These are phyloP conservation scores for Heimioporus punctisporus DNA, from an alignment of 1,284 basidiomycete genomes.

Conservation along the genomic window DNA sequence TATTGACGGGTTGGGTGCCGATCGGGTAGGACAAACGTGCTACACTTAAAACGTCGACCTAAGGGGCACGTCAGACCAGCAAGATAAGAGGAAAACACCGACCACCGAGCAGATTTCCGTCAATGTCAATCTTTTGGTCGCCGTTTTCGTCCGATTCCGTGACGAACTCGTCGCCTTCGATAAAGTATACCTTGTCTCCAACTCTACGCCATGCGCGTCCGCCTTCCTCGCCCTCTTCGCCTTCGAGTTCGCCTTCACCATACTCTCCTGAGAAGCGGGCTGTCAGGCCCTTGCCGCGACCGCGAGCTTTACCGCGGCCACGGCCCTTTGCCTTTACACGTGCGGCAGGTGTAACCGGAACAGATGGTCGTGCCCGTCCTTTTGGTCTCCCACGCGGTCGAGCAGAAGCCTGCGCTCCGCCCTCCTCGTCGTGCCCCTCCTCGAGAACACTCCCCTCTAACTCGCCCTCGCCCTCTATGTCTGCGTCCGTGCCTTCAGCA, in stretches of 20 bases:
- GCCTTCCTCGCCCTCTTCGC: constrained; percentile 46
- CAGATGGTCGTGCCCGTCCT: constrained; percentile 31
- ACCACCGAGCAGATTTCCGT: constrained; percentile 89
- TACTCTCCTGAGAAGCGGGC: constrained; percentile 52
- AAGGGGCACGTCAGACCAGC: constrained; percentile 2
- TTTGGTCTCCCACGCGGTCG: constrained; percentile 35
- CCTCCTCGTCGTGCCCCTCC: constrained; percentile 24
- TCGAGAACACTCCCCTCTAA: constrained; percentile 24
- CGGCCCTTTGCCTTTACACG: constrained; percentile 42
- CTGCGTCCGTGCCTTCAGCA: constrained; percentile 33
- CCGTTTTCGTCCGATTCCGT: constrained; percentile 87
- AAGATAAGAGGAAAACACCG: background rate
- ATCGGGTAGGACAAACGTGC: constrained; percentile 83
- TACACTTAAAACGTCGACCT: constrained; percentile 90
- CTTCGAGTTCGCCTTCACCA: constrained; percentile 51
- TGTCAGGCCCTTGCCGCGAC: constrained; percentile 38
- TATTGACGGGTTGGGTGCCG: constrained; percentile 87
- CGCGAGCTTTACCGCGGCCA: constrained; percentile 39
- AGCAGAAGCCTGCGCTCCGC: constrained; percentile 21
- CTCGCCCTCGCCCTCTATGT: constrained; percentile 33
- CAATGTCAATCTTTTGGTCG: constrained; percentile 88
- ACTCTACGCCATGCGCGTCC: constrained; percentile 75
- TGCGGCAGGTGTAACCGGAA: constrained; percentile 22
- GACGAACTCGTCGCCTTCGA: constrained; percentile 89
- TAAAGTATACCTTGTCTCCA: constrained; percentile 74